Percentiles rank a stretch among this genome's conserved stretches.
Evolutionary conservation across 805 yeast genomes (phyloP).

Genomic region (Candida coleopterorum): DNA sequence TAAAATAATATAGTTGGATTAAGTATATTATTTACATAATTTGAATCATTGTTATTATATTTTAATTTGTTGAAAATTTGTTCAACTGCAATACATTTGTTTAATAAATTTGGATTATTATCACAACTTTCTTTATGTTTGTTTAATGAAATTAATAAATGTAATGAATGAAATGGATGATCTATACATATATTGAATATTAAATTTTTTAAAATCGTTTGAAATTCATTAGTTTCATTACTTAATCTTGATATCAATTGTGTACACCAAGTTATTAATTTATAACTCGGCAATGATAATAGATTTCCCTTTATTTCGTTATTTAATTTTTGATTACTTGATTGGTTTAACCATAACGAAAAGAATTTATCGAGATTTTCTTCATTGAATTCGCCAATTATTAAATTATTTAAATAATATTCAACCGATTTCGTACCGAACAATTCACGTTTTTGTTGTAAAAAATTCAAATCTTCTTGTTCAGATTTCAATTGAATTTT

Average conservation of each 20-base stretch:
- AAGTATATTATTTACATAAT: constrained; percentile 27
- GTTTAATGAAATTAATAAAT: constrained; percentile 55
- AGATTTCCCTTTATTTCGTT: constrained; percentile 34
- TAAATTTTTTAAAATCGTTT: constrained; percentile 44
- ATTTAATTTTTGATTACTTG: constrained; percentile 42
- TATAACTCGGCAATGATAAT: constrained; percentile 46
- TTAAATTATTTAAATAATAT: constrained; percentile 55
- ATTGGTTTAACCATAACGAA: constrained; percentile 75
- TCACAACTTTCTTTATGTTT: constrained; percentile 34
- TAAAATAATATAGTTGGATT: constrained; percentile 48
- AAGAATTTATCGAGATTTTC: constrained; percentile 70
- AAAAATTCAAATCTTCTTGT: constrained; percentile 35
- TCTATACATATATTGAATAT: constrained; percentile 43
- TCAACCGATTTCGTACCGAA: constrained; percentile 52
- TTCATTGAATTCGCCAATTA: constrained; percentile 37
- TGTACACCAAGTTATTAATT: constrained; percentile 74
- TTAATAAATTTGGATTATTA: constrained; percentile 36
- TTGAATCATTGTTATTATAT: constrained; percentile 16
- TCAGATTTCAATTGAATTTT: constrained; percentile 48
- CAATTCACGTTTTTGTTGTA: constrained; percentile 32
- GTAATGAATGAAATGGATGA: constrained; percentile 74
- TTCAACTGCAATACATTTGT: constrained; percentile 46
- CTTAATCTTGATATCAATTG: constrained; percentile 73
- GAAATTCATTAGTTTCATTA: constrained; percentile 49
- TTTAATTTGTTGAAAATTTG: constrained; percentile 40